These are phyloP conservation scores for Acacia melanoxylon DNA, from an alignment of 306 rosid genomes.

Conservation along the genomic window DNA sequence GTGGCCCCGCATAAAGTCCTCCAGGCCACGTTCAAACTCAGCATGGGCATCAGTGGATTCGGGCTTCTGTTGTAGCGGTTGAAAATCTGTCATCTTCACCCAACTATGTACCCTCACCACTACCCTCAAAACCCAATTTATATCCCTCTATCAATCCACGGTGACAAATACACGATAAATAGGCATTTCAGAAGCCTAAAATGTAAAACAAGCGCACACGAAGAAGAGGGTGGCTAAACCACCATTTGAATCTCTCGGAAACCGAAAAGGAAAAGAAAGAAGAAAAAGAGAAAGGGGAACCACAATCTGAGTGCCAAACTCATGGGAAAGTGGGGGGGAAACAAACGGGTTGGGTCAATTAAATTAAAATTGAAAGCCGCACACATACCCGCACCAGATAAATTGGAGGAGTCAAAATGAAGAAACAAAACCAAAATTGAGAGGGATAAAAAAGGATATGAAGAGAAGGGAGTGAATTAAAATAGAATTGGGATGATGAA, in stretches of 20 bases:
- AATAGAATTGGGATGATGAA: slow-evolving; percentile 38
- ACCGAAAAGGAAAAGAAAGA: slow-evolving; percentile 46
- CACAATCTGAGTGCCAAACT: slow-evolving; percentile 44
- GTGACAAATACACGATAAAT: slow-evolving; percentile 29
- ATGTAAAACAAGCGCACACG: background rate
- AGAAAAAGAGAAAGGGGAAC: slow-evolving; percentile 45
- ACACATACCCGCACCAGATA: slow-evolving; percentile 62
- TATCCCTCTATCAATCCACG: slow-evolving; percentile 37
- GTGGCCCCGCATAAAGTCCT: slow-evolving; percentile 92
- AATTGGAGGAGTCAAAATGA: slow-evolving; percentile 40
- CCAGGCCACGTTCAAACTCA: slow-evolving; percentile 84
- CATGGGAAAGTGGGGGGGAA: slow-evolving; percentile 23
- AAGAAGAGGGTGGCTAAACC: slow-evolving; percentile 38
- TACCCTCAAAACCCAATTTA: slow-evolving; percentile 40
- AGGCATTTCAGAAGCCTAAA: slow-evolving; percentile 41
- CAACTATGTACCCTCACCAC: slow-evolving; percentile 40
- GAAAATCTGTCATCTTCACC: slow-evolving; percentile 79
- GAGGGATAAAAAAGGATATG: background rate
- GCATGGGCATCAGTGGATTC: slow-evolving; percentile 78
- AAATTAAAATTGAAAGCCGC: slow-evolving; percentile 49
- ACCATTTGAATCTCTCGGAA: slow-evolving; percentile 50
- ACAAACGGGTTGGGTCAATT: slow-evolving; percentile 41
- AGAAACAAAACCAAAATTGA: slow-evolving; percentile 19
- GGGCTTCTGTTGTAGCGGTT: slow-evolving; percentile 89
- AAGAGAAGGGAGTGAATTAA: slow-evolving; percentile 19